These are phyloP conservation scores for Ordospora colligata DNA, from an alignment of 371 early-diverging fungal genomes.

Conservation along the genomic window DNA sequence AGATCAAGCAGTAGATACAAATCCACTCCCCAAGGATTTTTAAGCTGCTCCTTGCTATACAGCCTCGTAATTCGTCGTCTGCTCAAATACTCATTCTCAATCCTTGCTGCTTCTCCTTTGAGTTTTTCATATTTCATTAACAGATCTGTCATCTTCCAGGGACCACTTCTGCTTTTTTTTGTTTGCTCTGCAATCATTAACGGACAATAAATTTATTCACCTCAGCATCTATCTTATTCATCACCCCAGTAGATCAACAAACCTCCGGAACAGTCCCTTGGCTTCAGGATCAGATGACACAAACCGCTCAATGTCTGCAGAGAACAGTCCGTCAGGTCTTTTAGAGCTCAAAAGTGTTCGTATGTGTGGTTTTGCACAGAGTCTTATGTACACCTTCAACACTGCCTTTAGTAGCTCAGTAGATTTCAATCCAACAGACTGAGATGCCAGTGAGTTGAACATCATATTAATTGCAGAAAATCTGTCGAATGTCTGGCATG, in stretches of 20 bases:
- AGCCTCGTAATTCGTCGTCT: conserved; percentile 46
- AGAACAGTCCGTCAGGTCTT: conserved; percentile 25
- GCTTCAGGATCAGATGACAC: not conserved
- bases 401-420: conserved; percentile 80
- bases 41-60: conserved; percentile 53
- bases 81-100: conserved; percentile 6
- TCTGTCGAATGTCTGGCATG: conserved; percentile 86
- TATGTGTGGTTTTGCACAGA: conserved; percentile 62
- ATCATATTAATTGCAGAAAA: conserved; percentile 88
- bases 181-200: not conserved
- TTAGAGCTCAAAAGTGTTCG: conserved; percentile 17
- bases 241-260: not conserved
- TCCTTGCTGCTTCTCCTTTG: conserved; percentile 1
- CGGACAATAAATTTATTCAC: not conserved
- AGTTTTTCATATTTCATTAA: conserved; percentile 9
- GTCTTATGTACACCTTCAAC: conserved; percentile 78
- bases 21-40: conserved; percentile 51
- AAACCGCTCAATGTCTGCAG: not conserved
- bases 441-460: conserved; percentile 78
- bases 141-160: not conserved
- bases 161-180: not conserved
- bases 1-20: conserved; percentile 58
- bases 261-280: not conserved
- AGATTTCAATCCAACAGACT: conserved; percentile 73
- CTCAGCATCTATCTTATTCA: not conserved